Percentiles rank a stretch among this genome's conserved stretches.
phyloP scores from a whole-genome alignment of 164 flowering plant species.

The Taxillus chinensis region DNA sequence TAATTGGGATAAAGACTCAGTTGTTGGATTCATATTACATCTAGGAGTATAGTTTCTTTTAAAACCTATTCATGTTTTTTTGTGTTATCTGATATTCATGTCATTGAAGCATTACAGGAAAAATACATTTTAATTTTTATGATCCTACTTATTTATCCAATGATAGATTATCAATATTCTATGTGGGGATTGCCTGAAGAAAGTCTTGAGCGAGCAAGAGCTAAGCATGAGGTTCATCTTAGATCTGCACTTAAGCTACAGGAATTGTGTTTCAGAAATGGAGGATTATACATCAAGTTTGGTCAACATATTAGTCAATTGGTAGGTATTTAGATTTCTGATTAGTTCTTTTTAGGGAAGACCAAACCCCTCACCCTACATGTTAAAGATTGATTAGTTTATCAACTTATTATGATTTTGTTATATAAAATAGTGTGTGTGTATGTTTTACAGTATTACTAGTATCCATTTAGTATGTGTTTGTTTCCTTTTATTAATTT shows the following conservation, averaged over 20 bases:
- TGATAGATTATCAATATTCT: slow-evolving; percentile 81
- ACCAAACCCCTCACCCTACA: too few relatives aligned
- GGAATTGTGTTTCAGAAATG: slow-evolving; percentile 86
- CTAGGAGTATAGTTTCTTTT: too few relatives aligned
- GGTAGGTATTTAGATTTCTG: slow-evolving; percentile 36
- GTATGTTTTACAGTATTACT: too few relatives aligned
- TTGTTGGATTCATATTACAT: too few relatives aligned
- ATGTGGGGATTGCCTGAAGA: slow-evolving; percentile 77
- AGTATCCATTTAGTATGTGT: too few relatives aligned
- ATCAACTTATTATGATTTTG: not conserved
- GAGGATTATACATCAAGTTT: slow-evolving; percentile 94
- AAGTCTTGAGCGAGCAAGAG: slow-evolving; percentile 50
- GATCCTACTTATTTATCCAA: not conserved
- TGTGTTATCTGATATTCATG: too few relatives aligned
- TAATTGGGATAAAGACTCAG: too few relatives aligned
- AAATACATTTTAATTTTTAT: not conserved
- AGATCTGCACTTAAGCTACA: slow-evolving; percentile 72
- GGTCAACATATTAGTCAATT: slow-evolving; percentile 93
- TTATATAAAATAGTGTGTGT: too few relatives aligned
- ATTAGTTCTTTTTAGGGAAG: not conserved
- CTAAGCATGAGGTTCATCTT: slow-evolving; percentile 74
- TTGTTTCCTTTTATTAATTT: too few relatives aligned
- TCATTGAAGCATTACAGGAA: not conserved
- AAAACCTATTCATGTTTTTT: too few relatives aligned
- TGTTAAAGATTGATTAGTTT: not conserved